Percentiles rank a stretch among this genome's conserved stretches.
Evolutionary conservation across 78 protist species (phyloP).

Genomic region (Tieghemostelium lacteum): DNA sequence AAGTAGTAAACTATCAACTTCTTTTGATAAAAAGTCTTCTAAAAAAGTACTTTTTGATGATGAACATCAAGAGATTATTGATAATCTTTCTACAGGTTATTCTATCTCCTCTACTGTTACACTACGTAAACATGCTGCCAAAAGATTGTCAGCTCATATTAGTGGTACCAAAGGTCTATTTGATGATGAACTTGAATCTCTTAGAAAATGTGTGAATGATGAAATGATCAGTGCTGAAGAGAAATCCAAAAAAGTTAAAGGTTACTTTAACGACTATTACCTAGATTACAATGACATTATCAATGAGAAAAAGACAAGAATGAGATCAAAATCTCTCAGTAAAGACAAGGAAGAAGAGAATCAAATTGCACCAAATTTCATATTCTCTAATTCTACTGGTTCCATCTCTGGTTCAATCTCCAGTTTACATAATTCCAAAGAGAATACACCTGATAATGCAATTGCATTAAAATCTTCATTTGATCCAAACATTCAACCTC

Average conservation of each 20-base stretch:
- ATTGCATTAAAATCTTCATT: constrained; percentile 11
- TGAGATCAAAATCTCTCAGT: constrained; percentile 55
- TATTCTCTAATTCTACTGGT: neutral
- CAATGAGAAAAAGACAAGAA: constrained; percentile 27
- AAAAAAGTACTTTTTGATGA: neutral
- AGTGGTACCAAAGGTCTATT: neutral
- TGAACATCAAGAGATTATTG: neutral
- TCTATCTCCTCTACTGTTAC: constrained; percentile 20
- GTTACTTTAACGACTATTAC: constrained; percentile 23
- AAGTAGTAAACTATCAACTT: neutral
- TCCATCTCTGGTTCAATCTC: neutral
- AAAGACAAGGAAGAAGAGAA: constrained; percentile 20
- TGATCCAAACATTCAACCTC: neutral
- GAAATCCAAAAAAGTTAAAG: constrained; percentile 23
- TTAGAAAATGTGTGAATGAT: neutral
- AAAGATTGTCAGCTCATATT: constrained; percentile 52
- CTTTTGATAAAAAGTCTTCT: too few species aligned
- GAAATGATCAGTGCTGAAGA: constrained; percentile 2
- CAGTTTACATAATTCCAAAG: neutral
- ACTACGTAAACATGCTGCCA: constrained; percentile 32
- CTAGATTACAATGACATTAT: constrained; percentile 22
- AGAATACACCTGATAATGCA: neutral
- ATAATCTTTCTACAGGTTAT: neutral
- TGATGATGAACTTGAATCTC: neutral
- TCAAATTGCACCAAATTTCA: neutral